Base-by-base conservation (phyloP, 106 monocot genomes). In the Acorus gramineus region DNA sequence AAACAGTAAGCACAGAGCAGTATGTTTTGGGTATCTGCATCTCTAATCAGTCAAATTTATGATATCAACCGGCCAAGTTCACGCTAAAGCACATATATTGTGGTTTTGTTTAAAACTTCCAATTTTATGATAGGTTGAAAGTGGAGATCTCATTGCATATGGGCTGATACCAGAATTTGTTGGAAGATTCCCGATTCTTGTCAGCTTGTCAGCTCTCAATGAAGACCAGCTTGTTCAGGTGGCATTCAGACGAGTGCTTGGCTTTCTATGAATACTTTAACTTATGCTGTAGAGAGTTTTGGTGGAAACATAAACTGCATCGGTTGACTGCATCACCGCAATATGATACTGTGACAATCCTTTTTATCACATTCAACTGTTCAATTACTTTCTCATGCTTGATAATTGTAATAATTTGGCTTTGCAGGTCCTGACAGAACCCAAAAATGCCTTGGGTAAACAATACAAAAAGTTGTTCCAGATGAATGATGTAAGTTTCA, bases 91-190 rank as follows among this genome's bases (percentile, higher is more conserved):
- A 28, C 0, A 28, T 28, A 28, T 28, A 54, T 72, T 43, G 42
- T 57, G 49, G 42, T 6, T 13, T 56, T 47, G 4, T 44, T 64
- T 53, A 13, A 12, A 28, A 56, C 55, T 11, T 12, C 3, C 49
- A 45, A 44, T 43, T 11, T 68, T 61, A 63, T 2, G 59, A 10
- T 59, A 90, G 90, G 82, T 78, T 68, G 90, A 90, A 76, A 90
- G 83, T 71, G 76, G 80, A 62, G 90, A 90, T 59, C 83, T 90
- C 28, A 69, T 90, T 63, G 75, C 90, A 55, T 90, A 90, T 81
- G 90, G 90, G 65, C 73, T 90, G 11, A 86, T 90, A 71, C 90
- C 90, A 68, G 90, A 90, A 76, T 90, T 90, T 76, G 69, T 90
- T 73, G 90, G 90, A 70, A 80, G 90, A 49, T 83, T 90, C 28